Evolutionary conservation across 108 stramenopile species (phyloP), one percentile per base, ranked within the genome.

Genomic region (Poteriospumella lacustris): DNA sequence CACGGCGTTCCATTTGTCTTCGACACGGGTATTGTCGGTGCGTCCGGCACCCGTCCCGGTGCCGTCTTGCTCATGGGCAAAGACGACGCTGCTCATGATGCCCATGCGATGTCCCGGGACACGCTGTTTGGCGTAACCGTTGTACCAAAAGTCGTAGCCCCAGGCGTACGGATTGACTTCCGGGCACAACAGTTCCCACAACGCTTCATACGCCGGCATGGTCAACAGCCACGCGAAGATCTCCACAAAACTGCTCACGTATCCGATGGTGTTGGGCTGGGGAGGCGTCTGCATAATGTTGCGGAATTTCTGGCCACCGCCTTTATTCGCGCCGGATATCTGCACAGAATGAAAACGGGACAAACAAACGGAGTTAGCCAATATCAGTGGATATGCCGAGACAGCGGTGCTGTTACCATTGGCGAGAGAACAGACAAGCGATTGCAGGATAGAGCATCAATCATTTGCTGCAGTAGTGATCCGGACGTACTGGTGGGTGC

Each of bases 161-260:
- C 60, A 64, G 28, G 29, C 60, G 24, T 64, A 64, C 12, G 60
- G 60, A 64, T 64, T 64, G 31, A 64, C 24, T 5, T 24, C 5
- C 9, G 60, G 60, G 36, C 60, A 64, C 36, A 64, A 24, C 31
- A 64, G 24, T 5, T 64, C 60, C 60, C 60, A 64, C 5, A 64
- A 24, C 3, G 60, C 15, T 24, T 26, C 5, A 34, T 64, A 64
- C 9, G 60, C 60, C 5, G 60, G 31, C 31, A 64, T 64, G 28
- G 60, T 64, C 60, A 64, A 34, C 36, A 64, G 29, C 60, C 60
- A 64, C 36, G 60, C 60, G 60, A 64, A 64, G 29, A 64, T 64
- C 36, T 64, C 60, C 60, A 64, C 60, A 33, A 64, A 64, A 64
- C 29, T 64, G 29, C 33, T 34, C 9, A 64, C 31, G 24, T 64